These are phyloP conservation scores for Lactarius evosmus DNA, from an alignment of 768 basidiomycete species.

Conservation along the genomic window DNA sequence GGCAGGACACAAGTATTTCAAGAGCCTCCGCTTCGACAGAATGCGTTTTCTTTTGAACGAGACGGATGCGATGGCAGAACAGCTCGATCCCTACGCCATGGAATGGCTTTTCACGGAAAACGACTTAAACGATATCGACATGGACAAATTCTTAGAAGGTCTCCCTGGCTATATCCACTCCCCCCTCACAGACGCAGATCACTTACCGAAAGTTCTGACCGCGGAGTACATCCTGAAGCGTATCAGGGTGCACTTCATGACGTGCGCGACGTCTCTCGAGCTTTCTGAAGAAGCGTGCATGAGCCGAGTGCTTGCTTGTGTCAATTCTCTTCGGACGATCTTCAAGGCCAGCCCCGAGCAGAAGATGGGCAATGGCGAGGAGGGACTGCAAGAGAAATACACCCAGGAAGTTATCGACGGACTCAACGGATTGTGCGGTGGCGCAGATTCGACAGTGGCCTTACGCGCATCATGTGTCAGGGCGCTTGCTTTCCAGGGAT, in stretches of 20 bases:
- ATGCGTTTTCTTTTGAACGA: neutral
- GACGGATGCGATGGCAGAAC: neutral
- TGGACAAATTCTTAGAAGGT: slow-evolving; percentile 4
- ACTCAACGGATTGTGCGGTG: neutral
- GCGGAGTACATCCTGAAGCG: neutral
- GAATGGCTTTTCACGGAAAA: slow-evolving; percentile 1
- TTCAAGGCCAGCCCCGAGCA: neutral
- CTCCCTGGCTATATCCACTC: slow-evolving; percentile 15
- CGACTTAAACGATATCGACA: neutral
- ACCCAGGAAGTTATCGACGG: neutral
- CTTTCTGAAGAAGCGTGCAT: slow-evolving; percentile 6
- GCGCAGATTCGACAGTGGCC: neutral
- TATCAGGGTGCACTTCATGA: slow-evolving; percentile 8
- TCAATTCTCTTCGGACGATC: slow-evolving; percentile 4
- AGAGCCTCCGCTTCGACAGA: neutral
- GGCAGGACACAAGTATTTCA: neutral
- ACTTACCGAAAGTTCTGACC: neutral
- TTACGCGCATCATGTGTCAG: slow-evolving; percentile 12
- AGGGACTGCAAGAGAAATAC: neutral
- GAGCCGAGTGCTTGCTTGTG: slow-evolving; percentile 2
- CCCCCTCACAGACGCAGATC: neutral
- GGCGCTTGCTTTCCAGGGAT: neutral
- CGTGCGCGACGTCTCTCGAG: neutral
- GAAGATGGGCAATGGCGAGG: neutral
- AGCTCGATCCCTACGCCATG: slow-evolving; percentile 7